These are phyloP conservation scores for Fusarium nodosum DNA, from an alignment of 2,329 filamentous ascomycete species.

Conservation along the genomic window DNA sequence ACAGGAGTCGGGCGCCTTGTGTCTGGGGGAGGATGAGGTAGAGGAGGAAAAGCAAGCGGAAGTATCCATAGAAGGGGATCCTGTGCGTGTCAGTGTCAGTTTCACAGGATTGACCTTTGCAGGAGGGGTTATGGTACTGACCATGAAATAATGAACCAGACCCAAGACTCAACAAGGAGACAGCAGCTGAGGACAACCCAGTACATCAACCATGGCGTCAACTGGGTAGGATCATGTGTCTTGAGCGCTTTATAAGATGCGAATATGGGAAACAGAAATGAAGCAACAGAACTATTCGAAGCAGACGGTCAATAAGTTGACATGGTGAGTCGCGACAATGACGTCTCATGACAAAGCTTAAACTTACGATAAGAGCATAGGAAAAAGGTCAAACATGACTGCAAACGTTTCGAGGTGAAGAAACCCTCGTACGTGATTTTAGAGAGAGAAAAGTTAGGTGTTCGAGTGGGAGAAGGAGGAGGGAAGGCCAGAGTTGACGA, in stretches of 20 bases:
- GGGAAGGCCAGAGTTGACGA: neutral
- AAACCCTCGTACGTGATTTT: conserved; percentile 4
- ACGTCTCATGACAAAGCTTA: conserved; percentile 39
- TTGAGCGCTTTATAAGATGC: conserved; percentile 98
- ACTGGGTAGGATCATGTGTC: conserved; percentile 86
- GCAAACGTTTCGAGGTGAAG: conserved; percentile 33
- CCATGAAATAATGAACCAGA: conserved; percentile 88
- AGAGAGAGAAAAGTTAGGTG: neutral
- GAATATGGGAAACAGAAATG: conserved; percentile 94
- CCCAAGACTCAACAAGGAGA: conserved; percentile 87
- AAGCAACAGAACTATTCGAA: conserved; percentile 78
- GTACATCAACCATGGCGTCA: conserved; percentile 99
- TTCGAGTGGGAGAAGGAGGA: conserved; percentile 2
- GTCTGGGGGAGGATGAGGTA: conserved; percentile 98
- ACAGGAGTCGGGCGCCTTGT: conserved; percentile 90
- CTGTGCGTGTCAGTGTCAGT: conserved; percentile 55
- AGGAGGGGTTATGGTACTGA: neutral
- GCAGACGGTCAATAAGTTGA: conserved; percentile 26
- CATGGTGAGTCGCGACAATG: conserved; percentile 27
- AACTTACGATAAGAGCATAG: conserved; percentile 82
- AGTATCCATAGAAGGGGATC: conserved; percentile 94
- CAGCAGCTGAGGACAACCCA: conserved; percentile 92
- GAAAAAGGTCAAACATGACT: conserved; percentile 82
- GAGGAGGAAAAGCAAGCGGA: conserved; percentile 87
- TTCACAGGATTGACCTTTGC: neutral